These are phyloP conservation scores for Pisolithus microcarpus DNA, from an alignment of 768 basidiomycete species.

Conservation along the genomic window DNA sequence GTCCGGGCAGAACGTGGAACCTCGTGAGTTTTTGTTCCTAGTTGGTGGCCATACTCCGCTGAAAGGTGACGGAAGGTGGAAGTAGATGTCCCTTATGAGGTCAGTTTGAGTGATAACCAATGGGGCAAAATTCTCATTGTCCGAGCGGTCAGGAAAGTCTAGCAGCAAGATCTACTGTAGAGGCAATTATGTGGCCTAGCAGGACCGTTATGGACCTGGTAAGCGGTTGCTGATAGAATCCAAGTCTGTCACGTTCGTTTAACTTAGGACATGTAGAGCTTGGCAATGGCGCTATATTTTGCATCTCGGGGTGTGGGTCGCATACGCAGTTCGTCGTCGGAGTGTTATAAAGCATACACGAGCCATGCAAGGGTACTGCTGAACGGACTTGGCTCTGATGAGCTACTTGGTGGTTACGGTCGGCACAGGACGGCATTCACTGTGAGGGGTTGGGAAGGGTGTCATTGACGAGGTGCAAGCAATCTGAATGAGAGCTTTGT, in stretches of 20 bases:
- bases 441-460: constrained; percentile 60
- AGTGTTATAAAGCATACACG: constrained; percentile 40
- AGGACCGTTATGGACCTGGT: constrained; percentile 90
- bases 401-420: constrained; percentile 89
- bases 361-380: constrained; percentile 78
- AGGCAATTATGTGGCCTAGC: constrained; percentile 71
- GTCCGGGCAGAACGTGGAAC: constrained; percentile 81
- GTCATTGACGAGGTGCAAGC: constrained; percentile 71
- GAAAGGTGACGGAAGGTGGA: constrained; percentile 52
- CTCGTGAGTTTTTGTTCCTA: constrained; percentile 47
- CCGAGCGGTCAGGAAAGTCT: constrained; percentile 52
- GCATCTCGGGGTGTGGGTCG: constrained; percentile 77
- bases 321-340: constrained; percentile 34
- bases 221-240: constrained; percentile 16
- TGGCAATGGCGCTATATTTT: constrained; percentile 89
- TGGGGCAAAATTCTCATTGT: constrained; percentile 3
- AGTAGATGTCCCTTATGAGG: constrained; percentile 76
- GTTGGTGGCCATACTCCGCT: background rate
- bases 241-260: constrained; percentile 1
- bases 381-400: constrained; percentile 92
- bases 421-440: constrained; percentile 76
- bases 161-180: constrained; percentile 45
- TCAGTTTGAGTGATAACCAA: constrained; percentile 21
- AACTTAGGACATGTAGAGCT: constrained; percentile 54
- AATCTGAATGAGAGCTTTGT: background rate